phyloP scores from a whole-genome alignment of 345 rosid species.

The Murraya koenigii region DNA sequence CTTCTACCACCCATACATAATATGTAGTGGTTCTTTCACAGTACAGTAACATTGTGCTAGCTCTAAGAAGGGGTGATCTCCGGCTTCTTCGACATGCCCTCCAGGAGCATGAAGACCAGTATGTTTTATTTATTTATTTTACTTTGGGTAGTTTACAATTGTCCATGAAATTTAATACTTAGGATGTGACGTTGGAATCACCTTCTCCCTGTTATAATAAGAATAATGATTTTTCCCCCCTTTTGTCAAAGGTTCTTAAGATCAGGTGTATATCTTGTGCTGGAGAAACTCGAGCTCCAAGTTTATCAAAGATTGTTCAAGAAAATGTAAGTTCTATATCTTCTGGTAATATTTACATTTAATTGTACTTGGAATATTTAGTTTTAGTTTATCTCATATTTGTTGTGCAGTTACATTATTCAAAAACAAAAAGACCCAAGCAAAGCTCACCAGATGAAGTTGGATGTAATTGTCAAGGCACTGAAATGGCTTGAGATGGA shows the following conservation, averaged over 20 bases:
- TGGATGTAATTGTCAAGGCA: constrained; percentile 86
- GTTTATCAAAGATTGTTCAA: constrained; percentile 88
- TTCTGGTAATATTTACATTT: neutral
- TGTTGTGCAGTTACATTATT: constrained; percentile 59
- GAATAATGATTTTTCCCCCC: constrained; percentile 3
- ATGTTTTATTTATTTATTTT: constrained; percentile 18
- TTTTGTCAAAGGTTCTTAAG: constrained; percentile 77
- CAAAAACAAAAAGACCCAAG: constrained; percentile 81
- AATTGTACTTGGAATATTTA: neutral
- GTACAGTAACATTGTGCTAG: constrained; percentile 71
- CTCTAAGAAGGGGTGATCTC: constrained; percentile 82
- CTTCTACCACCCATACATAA: constrained; percentile 6
- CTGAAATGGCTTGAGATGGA: constrained; percentile 89
- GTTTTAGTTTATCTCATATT: constrained; percentile 3
- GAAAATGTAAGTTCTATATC: constrained; percentile 64
- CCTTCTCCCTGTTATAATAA: neutral
- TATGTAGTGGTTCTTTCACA: constrained; percentile 32
- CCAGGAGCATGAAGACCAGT: constrained; percentile 86
- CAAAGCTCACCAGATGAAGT: constrained; percentile 94
- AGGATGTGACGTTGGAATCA: neutral
- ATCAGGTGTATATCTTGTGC: constrained; percentile 92
- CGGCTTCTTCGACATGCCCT: constrained; percentile 84
- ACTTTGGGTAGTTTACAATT: neutral
- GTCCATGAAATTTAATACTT: neutral
- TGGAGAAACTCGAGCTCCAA: constrained; percentile 98